These are phyloP conservation scores for Bryopsis sp. DNA, from an alignment of 139 green algal species.

Conservation along the genomic window DNA sequence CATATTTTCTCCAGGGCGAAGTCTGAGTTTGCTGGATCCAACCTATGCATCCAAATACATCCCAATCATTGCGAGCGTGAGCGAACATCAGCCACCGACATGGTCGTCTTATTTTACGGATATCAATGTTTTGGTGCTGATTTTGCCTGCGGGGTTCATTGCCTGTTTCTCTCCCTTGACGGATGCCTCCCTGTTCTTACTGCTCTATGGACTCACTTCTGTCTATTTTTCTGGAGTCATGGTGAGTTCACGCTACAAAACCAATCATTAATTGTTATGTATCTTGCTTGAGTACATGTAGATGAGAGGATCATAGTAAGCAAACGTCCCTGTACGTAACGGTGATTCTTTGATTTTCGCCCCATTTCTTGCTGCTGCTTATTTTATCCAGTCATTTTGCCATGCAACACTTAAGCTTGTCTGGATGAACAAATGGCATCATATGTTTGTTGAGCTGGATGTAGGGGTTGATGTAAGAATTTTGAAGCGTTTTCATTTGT, in stretches of 20 bases:
- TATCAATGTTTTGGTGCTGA: constrained; percentile 44
- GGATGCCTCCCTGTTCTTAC: constrained; percentile 65
- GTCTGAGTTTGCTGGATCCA: constrained; percentile 84
- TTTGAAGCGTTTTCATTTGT: constrained; percentile 1
- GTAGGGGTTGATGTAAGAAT: background rate
- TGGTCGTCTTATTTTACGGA: constrained; percentile 88
- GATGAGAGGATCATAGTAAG: no score
- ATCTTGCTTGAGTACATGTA: no score
- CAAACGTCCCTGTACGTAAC: no score
- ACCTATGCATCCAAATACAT: constrained; percentile 95
- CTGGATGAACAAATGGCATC: background rate
- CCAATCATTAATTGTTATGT: no score
- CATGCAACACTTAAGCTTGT: no score
- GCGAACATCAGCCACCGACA: constrained; percentile 82
- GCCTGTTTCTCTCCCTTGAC: constrained; percentile 66
- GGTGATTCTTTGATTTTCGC: no score
- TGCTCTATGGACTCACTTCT: constrained; percentile 87
- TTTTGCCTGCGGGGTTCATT: constrained; percentile 65
- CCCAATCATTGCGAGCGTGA: constrained; percentile 91
- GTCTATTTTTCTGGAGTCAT: constrained; percentile 94
- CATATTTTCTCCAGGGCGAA: constrained; percentile 53
- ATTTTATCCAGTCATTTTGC: no score
- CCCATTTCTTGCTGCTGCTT: no score
- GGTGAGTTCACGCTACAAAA: no score
- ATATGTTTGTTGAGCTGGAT: background rate